Percentiles rank a stretch among this genome's conserved stretches.
Conservation (phyloP, 2,329 filamentous ascomycete genomes). For the Fusarium sp. region DNA sequence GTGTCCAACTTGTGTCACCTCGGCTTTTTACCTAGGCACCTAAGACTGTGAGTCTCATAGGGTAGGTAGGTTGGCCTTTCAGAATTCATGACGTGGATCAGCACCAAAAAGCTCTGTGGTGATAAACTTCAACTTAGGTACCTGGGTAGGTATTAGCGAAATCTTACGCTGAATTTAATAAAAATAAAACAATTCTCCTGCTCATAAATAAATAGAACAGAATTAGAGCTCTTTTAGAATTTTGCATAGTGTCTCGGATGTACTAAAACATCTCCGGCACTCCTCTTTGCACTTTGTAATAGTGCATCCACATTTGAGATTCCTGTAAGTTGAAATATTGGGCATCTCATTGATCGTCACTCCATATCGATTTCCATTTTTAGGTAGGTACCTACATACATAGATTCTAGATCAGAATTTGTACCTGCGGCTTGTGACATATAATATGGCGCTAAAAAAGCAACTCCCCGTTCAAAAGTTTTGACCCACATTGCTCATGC, state of each 20-base stretch:
- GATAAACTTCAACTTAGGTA: not conserved
- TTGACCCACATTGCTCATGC: constrained; percentile 26
- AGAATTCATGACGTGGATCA: not conserved
- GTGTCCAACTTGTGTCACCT: not conserved
- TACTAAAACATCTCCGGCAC: not conserved
- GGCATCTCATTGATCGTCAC: constrained; percentile 6
- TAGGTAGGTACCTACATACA: not conserved
- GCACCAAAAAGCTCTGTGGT: not conserved
- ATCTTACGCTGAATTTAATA: not conserved
- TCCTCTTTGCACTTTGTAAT: not conserved
- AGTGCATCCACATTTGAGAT: not conserved
- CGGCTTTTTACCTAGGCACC: not conserved
- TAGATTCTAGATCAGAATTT: constrained; percentile 3
- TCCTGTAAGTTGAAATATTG: not conserved
- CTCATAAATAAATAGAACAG: not conserved
- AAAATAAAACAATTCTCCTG: not conserved
- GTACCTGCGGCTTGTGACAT: constrained; percentile 27
- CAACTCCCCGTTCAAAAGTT: constrained; percentile 25
- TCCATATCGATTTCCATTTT: not conserved
- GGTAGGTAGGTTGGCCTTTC: not conserved
- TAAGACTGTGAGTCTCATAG: too few relatives aligned
- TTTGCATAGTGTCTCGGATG: not conserved
- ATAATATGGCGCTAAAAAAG: constrained; percentile 30
- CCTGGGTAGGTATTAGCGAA: not conserved
- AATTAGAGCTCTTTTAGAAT: not conserved